phyloP scores from a whole-genome alignment of 176 grass and related monocot species.

The Tillandsia fasciculata region DNA sequence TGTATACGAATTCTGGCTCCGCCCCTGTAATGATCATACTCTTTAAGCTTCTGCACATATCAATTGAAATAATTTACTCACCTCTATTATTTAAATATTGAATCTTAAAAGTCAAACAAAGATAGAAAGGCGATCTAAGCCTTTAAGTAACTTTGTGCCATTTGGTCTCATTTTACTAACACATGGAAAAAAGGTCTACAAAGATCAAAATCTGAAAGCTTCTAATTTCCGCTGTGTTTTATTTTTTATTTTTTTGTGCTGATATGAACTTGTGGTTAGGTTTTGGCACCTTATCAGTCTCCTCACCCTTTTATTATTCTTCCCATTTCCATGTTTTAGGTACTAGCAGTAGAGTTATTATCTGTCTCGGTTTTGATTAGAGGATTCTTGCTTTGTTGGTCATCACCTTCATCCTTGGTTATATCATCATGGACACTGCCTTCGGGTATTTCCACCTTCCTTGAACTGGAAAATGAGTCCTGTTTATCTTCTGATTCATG shows the following conservation, averaged over 20 bases:
- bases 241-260: background rate
- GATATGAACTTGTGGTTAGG: background rate
- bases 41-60: too few relatives aligned
- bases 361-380: background rate
- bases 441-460: background rate
- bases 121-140: too few relatives aligned
- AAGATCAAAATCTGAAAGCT: too few relatives aligned
- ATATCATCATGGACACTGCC: background rate
- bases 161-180: too few relatives aligned
- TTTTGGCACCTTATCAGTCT: background rate
- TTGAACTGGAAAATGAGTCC: background rate
- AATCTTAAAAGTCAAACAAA: too few relatives aligned
- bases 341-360: background rate
- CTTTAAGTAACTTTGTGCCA: too few relatives aligned
- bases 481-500: background rate
- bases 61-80: too few relatives aligned
- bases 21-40: too few relatives aligned
- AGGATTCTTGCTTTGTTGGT: background rate
- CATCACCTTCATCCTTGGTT: background rate
- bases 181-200: too few relatives aligned
- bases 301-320: background rate
- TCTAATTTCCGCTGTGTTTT: too few relatives aligned
- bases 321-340: background rate
- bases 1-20: too few relatives aligned
- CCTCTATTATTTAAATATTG: too few relatives aligned